These are phyloP conservation scores for Dactylis glomerata DNA, from an alignment of 176 grass and related monocot genomes.

Conservation along the genomic window DNA sequence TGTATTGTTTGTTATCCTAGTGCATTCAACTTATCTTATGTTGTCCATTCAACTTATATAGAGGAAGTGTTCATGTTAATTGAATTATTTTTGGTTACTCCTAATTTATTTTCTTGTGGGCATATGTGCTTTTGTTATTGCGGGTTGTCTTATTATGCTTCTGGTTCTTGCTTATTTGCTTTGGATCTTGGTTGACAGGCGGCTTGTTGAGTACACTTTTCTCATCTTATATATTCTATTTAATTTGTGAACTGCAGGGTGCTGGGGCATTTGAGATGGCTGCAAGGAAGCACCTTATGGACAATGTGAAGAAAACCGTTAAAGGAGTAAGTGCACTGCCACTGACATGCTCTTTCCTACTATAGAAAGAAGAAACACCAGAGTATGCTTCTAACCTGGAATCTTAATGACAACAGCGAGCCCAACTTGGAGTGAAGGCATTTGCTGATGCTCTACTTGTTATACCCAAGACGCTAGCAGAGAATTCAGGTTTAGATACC, in stretches of 20 bases:
- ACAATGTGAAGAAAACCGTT: constrained; percentile 89
- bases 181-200: background rate
- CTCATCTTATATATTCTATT: background rate
- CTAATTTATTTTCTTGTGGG: no score
- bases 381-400: background rate
- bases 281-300: constrained; percentile 86
- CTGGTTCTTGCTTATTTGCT: background rate
- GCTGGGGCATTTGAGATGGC: constrained; percentile 97
- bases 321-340: constrained; percentile 62
- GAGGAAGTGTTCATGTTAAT: background rate
- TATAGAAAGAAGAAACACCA: background rate
- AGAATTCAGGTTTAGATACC: constrained; percentile 95
- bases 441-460: constrained; percentile 99
- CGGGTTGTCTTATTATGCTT: background rate
- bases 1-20: background rate
- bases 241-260: constrained; percentile 47
- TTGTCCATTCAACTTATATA: background rate
- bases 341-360: background rate
- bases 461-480: constrained; percentile 86
- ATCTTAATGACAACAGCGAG: constrained; percentile 68
- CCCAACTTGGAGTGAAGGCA: constrained; percentile 90
- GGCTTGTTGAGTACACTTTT: background rate
- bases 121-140: background rate
- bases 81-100: background rate
- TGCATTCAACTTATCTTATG: background rate